A percentile compares a stretch with the other conserved stretches of the same genome.
These are phyloP conservation scores for Alternaria longipes DNA, from an alignment of 2,329 filamentous ascomycete species.

Conservation along the genomic window DNA sequence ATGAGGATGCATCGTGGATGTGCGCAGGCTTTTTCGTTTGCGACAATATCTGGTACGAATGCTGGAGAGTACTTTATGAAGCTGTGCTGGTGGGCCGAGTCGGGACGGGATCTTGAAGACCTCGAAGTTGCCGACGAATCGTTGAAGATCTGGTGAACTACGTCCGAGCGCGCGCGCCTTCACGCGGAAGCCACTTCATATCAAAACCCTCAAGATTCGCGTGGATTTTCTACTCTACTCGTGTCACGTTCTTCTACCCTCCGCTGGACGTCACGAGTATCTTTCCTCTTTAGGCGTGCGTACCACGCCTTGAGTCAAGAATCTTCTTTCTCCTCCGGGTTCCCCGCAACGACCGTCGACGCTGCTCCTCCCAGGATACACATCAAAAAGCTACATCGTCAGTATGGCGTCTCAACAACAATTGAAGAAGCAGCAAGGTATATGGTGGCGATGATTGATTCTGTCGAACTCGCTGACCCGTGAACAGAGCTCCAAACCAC, in stretches of 20 bases:
- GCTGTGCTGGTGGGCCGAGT: neutral
- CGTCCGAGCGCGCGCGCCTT: slow-evolving; percentile 34
- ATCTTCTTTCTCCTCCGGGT: slow-evolving; percentile 29
- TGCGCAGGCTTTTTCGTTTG: slow-evolving; percentile 36
- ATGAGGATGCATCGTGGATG: slow-evolving; percentile 86
- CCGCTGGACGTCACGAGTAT: slow-evolving; percentile 21
- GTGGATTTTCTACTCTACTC: neutral
- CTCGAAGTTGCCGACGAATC: slow-evolving; percentile 22
- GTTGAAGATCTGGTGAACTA: slow-evolving; percentile 37
- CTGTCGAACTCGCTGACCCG: slow-evolving; percentile 15
- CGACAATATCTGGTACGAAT: neutral
- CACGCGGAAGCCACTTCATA: slow-evolving; percentile 10
- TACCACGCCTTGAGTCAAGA: neutral
- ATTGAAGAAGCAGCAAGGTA: slow-evolving; percentile 79
- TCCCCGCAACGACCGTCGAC: slow-evolving; percentile 27
- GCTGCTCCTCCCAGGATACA: neutral
- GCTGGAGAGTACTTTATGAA: neutral
- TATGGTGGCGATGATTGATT: neutral
- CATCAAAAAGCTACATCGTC: neutral
- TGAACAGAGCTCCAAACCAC: slow-evolving; percentile 77
- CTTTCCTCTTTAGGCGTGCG: neutral
- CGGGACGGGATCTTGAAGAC: slow-evolving; percentile 10
- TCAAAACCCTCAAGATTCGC: neutral
- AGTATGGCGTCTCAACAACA: slow-evolving; percentile 63
- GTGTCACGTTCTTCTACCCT: slow-evolving; percentile 13